Evolutionary conservation across 2,329 filamentous ascomycete genomes (phyloP).

Genomic region (Cladorrhinum sp.): DNA sequence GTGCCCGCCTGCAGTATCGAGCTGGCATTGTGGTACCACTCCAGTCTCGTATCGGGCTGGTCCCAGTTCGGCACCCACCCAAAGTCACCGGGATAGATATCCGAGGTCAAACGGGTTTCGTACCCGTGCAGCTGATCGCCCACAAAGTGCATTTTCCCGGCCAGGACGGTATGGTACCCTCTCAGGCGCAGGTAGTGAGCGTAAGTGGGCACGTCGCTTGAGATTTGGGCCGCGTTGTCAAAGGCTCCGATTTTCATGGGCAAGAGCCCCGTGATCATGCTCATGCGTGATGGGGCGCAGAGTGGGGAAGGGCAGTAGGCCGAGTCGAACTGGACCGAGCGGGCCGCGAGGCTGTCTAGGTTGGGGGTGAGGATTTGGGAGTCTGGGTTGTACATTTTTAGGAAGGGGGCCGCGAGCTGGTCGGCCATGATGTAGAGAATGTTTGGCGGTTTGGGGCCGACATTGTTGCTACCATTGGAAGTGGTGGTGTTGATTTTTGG

Average conservation of each 20-base stretch:
- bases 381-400: constrained; percentile 86
- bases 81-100: constrained; percentile 93
- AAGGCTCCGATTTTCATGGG: constrained; percentile 90
- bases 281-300: constrained; percentile 89
- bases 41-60: constrained; percentile 76
- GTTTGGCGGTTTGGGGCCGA: constrained; percentile 57
- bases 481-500: constrained; percentile 26
- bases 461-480: constrained; percentile 13
- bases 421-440: constrained; percentile 96
- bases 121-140: constrained; percentile 94
- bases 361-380: constrained; percentile 92
- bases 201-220: constrained; percentile 83
- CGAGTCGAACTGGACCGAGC: constrained; percentile 85
- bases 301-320: constrained; percentile 93
- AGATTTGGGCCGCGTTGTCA: constrained; percentile 84
- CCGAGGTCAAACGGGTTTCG: constrained; percentile 86
- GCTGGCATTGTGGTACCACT: constrained; percentile 96
- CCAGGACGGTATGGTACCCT: constrained; percentile 86
- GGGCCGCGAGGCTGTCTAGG: constrained; percentile 76
- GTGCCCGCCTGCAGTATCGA: constrained; percentile 87
- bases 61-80: constrained; percentile 98
- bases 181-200: constrained; percentile 83
- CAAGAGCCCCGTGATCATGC: constrained; percentile 87
- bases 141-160: constrained; percentile 97
- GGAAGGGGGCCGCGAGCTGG: constrained; percentile 83